Evolutionary conservation across 2,329 filamentous ascomycete species (phyloP), one percentile per base, ranked within the genome.

Genomic region (Diaporthe humulicola): DNA sequence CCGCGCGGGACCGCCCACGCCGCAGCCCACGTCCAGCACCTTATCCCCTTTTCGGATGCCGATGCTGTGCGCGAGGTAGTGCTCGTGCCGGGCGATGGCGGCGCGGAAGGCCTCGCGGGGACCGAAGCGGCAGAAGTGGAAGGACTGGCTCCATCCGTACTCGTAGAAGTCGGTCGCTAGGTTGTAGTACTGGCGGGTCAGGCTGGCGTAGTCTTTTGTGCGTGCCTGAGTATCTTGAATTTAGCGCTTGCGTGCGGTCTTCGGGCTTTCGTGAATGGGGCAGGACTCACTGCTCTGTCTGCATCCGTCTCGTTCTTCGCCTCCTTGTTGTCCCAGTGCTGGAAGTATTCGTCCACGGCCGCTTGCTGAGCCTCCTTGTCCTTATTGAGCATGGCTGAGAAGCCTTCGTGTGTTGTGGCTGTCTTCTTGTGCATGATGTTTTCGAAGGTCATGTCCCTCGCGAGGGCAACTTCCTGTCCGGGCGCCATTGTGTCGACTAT

Each of bases 81-180:
- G 93, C 85, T 95, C 93, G 82, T 95, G 93, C 73, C 93, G 90
- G 77, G 93, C 93, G 83, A 95, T 92, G 76, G 93, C 93, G 83
- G 93, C 92, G 81, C 86, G 83, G 86, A 95, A 94, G 70, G 90
- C 85, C 84, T 95, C 93, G 79, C 90, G 90, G 77, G 90, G 88
- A 75, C 91, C 90, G 84, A 94, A 94, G 76, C 93, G 92, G 85
- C 92, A 94, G 88, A 95, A 95, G 84, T 95, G 93, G 88, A 95
- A 95, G 33, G 90, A 93, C 76, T 90, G 88, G 61, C 91, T 90
- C 93, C 93, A 95, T 78, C 93, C 93, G 80, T 94, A 92, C 86
- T 95, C 93, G 85, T 94, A 94, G 76, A 94, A 85, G 79, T 93
- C 92, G 74, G 92, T 94, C 36, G 91, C 92, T 71, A 94, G 88